Percentiles rank a stretch among this genome's conserved stretches.
These are phyloP conservation scores for Sporothrix globosa DNA, from an alignment of 2,329 filamentous ascomycete species.

Conservation along the genomic window DNA sequence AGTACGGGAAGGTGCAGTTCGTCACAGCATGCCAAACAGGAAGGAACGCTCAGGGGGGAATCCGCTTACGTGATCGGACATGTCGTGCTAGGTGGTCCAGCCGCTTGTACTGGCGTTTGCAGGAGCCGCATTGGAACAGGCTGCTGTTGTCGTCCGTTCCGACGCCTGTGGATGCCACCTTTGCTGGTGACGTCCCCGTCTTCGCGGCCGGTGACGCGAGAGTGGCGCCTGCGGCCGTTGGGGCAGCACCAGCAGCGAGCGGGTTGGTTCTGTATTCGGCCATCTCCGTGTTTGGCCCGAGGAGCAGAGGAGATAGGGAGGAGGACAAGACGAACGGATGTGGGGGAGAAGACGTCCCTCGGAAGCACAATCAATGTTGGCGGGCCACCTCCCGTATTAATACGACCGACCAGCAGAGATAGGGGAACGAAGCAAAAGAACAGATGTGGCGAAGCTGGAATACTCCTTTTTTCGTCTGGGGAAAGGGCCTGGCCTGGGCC, in stretches of 20 bases:
- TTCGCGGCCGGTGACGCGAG: not conserved
- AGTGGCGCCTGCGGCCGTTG: too few relatives aligned
- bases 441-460: not conserved
- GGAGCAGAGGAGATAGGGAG: not conserved
- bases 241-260: not conserved
- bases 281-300: not conserved
- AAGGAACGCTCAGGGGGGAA: not conserved
- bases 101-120: slow-evolving; percentile 14
- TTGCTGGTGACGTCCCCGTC: not conserved
- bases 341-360: not conserved
- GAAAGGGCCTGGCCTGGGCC: not conserved
- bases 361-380: not conserved
- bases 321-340: not conserved
- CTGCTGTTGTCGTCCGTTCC: not conserved
- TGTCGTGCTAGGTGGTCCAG: slow-evolving; percentile 6
- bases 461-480: too few relatives aligned
- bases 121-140: slow-evolving; percentile 13
- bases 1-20: not conserved
- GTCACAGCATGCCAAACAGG: too few relatives aligned
- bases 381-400: slow-evolving; percentile 10
- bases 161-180: not conserved
- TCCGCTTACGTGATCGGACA: slow-evolving; percentile 5
- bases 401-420: not conserved
- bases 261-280: not conserved
- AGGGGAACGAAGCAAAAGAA: not conserved